Evolutionary conservation across 2,329 filamentous ascomycete genomes (phyloP), one percentile per base, ranked within the genome.

Genomic region (Cladosporium sp.): DNA sequence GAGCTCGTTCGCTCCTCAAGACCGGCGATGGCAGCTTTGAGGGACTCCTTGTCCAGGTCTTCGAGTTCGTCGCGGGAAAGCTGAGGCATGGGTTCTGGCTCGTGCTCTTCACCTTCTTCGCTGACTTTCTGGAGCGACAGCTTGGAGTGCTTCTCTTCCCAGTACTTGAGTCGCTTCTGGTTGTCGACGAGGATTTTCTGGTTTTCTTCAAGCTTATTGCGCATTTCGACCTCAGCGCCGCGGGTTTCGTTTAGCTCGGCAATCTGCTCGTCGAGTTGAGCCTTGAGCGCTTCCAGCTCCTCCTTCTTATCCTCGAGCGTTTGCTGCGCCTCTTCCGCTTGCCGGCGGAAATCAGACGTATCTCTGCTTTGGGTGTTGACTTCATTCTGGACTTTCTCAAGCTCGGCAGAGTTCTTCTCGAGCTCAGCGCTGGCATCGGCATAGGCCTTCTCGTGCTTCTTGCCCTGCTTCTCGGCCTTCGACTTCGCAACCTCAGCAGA

Each of bases 121-220:
- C 64, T 70, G 52, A 95, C 78, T 58, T 91, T 90, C 60, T 96
- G 90, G 32, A 97, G 74, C 3, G 79, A 72, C 20, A 99, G 80
- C 73, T 96, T 97, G 47, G 79, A 78, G 7, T 95, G 76, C 73
- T 97, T 96, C 54, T 96, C 89, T 49, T 90, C 77, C 90, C 91
- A 97, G 73, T 96, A 89, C 32, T 78, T 80, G 36, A 88, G 79
- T 53, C 88, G 84, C 70, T 88, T 91, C 67, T 95, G 84, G 69
- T 95, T 96, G 64, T 97, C 92, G 0, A 74, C 70, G 11, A 97
- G 79, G 8, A 85, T 82, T 71, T 99, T 99, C 58, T 96, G 88
- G 67, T 92, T 95, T 65, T 97, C 92, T 64, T 97, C 93, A 1
- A 99, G 84, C 73, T 95, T 95, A 71, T 97, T 97, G 56, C 88